phyloP scores from a whole-genome alignment of 257 asterid genomes.

The Linaria vulgaris region DNA sequence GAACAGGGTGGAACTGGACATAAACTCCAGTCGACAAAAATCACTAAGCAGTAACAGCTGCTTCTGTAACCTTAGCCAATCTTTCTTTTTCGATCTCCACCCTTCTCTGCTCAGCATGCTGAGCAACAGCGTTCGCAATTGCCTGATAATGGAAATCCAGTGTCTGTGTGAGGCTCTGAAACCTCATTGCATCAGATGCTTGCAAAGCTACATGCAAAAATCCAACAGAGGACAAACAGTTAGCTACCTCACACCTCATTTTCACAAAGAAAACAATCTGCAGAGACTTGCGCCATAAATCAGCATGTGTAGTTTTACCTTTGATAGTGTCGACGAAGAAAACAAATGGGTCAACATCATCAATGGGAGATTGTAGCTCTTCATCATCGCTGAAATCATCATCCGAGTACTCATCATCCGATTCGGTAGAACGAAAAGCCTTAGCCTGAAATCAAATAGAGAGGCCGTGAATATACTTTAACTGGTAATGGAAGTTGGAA shows the following conservation, averaged over 20 bases:
- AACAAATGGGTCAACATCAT: constrained; percentile 90
- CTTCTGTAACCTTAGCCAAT: constrained; percentile 58
- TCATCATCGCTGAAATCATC: constrained; percentile 98
- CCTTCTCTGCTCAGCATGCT: constrained; percentile 87
- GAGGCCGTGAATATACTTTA: neutral
- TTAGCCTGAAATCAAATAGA: constrained; percentile 56
- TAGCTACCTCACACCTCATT: no score
- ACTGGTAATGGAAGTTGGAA: no score
- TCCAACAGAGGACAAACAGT: neutral
- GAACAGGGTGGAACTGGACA: constrained; percentile 27
- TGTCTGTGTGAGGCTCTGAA: constrained; percentile 78
- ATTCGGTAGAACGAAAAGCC: constrained; percentile 69
- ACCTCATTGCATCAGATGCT: constrained; percentile 80
- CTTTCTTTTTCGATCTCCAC: constrained; percentile 78
- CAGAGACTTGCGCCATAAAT: neutral
- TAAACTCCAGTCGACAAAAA: constrained; percentile 17
- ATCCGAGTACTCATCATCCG: constrained; percentile 67
- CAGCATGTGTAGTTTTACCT: constrained; percentile 43
- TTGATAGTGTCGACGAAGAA: constrained; percentile 83
- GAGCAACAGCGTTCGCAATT: constrained; percentile 88
- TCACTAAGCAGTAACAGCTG: constrained; percentile 52
- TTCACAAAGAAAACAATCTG: constrained; percentile 14
- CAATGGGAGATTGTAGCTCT: constrained; percentile 94
- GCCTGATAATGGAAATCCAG: constrained; percentile 89
- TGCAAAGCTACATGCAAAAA: constrained; percentile 59